phyloP scores from a whole-genome alignment of 306 rosid species.

The Clitoria ternatea region DNA sequence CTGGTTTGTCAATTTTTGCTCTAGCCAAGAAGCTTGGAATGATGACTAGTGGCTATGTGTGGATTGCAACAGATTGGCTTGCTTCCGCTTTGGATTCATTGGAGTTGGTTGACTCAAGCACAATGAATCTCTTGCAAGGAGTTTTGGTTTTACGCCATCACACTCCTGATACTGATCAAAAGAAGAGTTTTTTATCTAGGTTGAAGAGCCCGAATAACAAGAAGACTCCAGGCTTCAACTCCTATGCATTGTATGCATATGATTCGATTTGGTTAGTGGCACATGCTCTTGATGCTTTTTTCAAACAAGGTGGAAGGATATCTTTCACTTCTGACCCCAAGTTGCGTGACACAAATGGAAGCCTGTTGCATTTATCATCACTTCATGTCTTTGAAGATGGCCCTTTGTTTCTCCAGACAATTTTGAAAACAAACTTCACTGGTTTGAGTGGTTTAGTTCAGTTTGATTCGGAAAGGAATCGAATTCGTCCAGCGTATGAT shows the following conservation, averaged over 20 bases:
- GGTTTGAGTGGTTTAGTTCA: constrained; percentile 75
- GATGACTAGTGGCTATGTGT: constrained; percentile 67
- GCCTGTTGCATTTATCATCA: constrained; percentile 55
- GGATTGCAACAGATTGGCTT: constrained; percentile 98
- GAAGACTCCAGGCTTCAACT: constrained; percentile 53
- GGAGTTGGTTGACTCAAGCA: constrained; percentile 34
- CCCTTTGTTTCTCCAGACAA: constrained; percentile 48
- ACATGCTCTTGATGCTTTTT: constrained; percentile 58
- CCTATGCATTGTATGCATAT: constrained; percentile 87
- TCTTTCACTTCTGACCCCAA: constrained; percentile 73
- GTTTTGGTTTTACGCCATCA: constrained; percentile 82
- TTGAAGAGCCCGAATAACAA: constrained; percentile 36
- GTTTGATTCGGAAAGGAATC: constrained; percentile 58
- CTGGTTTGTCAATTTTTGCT: constrained; percentile 60
- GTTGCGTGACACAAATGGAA: constrained; percentile 46
- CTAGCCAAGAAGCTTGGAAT: constrained; percentile 68
- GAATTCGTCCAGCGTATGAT: constrained; percentile 72
- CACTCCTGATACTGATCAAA: constrained; percentile 60
- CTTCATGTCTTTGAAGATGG: constrained; percentile 67
- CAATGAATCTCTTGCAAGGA: constrained; percentile 66
- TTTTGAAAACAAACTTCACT: constrained; percentile 55
- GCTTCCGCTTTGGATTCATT: constrained; percentile 72
- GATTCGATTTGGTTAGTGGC: constrained; percentile 90
- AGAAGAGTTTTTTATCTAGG: constrained; percentile 46
- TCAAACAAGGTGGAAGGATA: constrained; percentile 59